Conservation (phyloP, 176 grass and related monocot genomes). For the Triticum monococcum region DNA sequence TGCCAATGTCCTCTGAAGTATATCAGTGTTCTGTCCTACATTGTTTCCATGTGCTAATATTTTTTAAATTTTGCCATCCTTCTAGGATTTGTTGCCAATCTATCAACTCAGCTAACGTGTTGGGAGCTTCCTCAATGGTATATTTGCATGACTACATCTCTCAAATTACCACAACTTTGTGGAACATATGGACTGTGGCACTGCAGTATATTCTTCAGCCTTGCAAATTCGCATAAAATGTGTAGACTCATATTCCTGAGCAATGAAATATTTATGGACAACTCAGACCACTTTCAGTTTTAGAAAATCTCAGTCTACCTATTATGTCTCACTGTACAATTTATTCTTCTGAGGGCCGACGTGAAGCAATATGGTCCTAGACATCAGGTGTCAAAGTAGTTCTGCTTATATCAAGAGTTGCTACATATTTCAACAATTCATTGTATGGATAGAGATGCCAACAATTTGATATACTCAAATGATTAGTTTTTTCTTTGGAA, state of each 20-base stretch:
- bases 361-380: conserved; percentile 10
- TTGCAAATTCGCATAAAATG: background rate
- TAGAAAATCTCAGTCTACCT: background rate
- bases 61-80: background rate
- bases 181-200: background rate
- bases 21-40: background rate
- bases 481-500: background rate
- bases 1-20: background rate
- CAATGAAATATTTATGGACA: background rate
- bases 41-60: conserved; percentile 2
- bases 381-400: conserved; percentile 2
- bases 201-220: background rate
- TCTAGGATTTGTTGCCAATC: conserved; percentile 51
- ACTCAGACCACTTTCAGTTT: background rate
- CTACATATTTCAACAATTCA: background rate
- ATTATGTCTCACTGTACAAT: background rate
- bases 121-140: conserved; percentile 57
- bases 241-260: background rate
- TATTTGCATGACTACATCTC: background rate
- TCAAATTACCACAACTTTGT: background rate
- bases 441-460: background rate
- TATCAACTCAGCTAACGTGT: conserved; percentile 56
- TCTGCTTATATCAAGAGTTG: background rate
- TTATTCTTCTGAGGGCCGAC: background rate
- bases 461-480: background rate